Percentiles rank a stretch among this genome's conserved stretches.
Conservation (phyloP, 2,329 filamentous ascomycete species). For the Exophiala dermatitidis region DNA sequence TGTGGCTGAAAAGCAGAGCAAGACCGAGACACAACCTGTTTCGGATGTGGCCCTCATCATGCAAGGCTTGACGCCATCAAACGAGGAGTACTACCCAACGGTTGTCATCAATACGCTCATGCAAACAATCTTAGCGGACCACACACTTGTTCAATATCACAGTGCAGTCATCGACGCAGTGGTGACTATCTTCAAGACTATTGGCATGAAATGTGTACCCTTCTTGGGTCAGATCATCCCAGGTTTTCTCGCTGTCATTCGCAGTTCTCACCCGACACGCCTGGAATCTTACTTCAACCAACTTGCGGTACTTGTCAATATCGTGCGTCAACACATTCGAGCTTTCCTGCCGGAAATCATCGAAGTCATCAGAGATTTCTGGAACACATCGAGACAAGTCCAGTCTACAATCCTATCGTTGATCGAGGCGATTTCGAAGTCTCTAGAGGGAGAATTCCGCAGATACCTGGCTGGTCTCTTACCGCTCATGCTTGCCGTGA, state of each 20-base stretch:
- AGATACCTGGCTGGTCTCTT: slow-evolving; percentile 84
- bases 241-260: slow-evolving; percentile 83
- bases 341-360: slow-evolving; percentile 85
- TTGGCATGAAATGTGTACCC: slow-evolving; percentile 90
- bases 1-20: slow-evolving; percentile 70
- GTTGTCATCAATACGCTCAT: slow-evolving; percentile 95
- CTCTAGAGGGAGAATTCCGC: slow-evolving; percentile 95
- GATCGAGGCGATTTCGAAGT: slow-evolving; percentile 87
- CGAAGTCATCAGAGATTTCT: slow-evolving; percentile 79
- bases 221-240: slow-evolving; percentile 93
- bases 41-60: slow-evolving; percentile 98
- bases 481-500: slow-evolving; percentile 85
- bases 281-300: slow-evolving; percentile 98
- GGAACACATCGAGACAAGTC: slow-evolving; percentile 70
- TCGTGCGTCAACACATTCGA: slow-evolving; percentile 92
- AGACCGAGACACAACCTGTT: slow-evolving; percentile 58
- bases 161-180: slow-evolving; percentile 93
- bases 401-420: slow-evolving; percentile 88
- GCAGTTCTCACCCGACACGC: slow-evolving; percentile 66
- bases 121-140: slow-evolving; percentile 77
- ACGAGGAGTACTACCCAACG: slow-evolving; percentile 96
- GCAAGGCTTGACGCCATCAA: slow-evolving; percentile 91
- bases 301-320: slow-evolving; percentile 82
- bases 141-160: slow-evolving; percentile 82
- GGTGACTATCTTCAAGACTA: slow-evolving; percentile 96